Evolutionary conservation across 1,139 yeast genomes (phyloP).

Genomic region (Taiozyma sp.): DNA sequence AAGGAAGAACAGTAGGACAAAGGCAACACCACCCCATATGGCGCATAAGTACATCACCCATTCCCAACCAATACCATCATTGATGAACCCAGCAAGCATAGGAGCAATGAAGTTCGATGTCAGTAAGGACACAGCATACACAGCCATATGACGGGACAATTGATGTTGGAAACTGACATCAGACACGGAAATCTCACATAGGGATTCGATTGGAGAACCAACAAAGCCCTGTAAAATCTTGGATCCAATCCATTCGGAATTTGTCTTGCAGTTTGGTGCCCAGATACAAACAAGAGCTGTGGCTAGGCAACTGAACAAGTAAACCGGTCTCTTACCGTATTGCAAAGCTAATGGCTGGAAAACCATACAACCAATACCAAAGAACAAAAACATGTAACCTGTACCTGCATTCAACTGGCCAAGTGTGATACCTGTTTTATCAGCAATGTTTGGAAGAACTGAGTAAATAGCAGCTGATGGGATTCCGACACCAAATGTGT

Average conservation of each 20-base stretch:
- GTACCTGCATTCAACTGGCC: slow-evolving; percentile 45
- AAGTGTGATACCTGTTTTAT: slow-evolving; percentile 35
- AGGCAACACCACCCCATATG: slow-evolving; percentile 43
- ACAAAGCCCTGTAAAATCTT: slow-evolving; percentile 40
- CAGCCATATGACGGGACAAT: slow-evolving; percentile 43
- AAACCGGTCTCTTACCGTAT: slow-evolving; percentile 50
- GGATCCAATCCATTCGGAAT: slow-evolving; percentile 34
- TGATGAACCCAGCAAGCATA: slow-evolving; percentile 44
- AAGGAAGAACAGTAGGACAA: slow-evolving; percentile 36
- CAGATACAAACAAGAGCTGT: slow-evolving; percentile 36
- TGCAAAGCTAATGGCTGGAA: slow-evolving; percentile 49
- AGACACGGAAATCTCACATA: slow-evolving; percentile 46
- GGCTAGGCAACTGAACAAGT: slow-evolving; percentile 32
- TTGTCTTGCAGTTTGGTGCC: slow-evolving; percentile 36
- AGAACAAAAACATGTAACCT: slow-evolving; percentile 41
- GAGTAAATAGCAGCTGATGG: slow-evolving; percentile 46
- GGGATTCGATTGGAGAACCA: slow-evolving; percentile 51
- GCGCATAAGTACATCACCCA: slow-evolving; percentile 40
- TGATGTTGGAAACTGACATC: slow-evolving; percentile 50
- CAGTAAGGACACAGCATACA: slow-evolving; percentile 37
- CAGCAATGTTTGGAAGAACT: slow-evolving; percentile 37
- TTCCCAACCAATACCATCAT: slow-evolving; percentile 43
- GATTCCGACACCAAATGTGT: slow-evolving; percentile 40
- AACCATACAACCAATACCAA: slow-evolving; percentile 46
- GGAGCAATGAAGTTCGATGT: slow-evolving; percentile 40